phyloP scores from a whole-genome alignment of 352 stramenopile genomes.

The Phytophthora pluvialis region DNA sequence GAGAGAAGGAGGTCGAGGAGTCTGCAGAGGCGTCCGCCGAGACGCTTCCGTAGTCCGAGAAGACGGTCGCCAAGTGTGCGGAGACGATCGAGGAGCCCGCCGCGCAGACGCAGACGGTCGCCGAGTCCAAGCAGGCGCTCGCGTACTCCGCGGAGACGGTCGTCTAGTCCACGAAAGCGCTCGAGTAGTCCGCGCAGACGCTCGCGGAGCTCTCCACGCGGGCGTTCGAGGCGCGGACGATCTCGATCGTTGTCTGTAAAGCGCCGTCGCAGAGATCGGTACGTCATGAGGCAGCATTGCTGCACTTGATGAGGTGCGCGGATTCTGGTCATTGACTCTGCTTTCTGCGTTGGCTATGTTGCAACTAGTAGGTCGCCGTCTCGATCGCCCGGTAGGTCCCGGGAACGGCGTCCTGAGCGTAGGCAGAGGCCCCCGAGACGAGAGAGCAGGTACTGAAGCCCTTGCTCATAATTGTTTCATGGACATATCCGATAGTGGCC shows the following conservation, averaged over 20 bases:
- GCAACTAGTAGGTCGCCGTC: slow-evolving; percentile 38
- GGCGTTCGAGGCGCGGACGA: slow-evolving; percentile 22
- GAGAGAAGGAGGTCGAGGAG: slow-evolving; percentile 27
- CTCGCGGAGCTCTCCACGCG: slow-evolving; percentile 27
- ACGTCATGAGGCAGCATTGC: background rate
- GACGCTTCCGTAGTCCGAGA: slow-evolving; percentile 22
- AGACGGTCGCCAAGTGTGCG: slow-evolving; percentile 27
- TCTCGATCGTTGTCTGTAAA: slow-evolving; percentile 38
- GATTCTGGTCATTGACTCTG: background rate
- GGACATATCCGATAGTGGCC: background rate
- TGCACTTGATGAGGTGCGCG: background rate
- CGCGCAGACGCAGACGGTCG: slow-evolving; percentile 21
- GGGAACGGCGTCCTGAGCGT: slow-evolving; percentile 19
- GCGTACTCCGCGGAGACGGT: slow-evolving; percentile 9
- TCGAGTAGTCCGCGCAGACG: slow-evolving; percentile 21
- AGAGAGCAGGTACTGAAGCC: slow-evolving; percentile 13
- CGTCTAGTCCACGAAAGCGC: slow-evolving; percentile 18
- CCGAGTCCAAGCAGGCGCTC: slow-evolving; percentile 15
- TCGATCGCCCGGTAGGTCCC: slow-evolving; percentile 27
- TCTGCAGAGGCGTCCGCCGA: slow-evolving; percentile 17
- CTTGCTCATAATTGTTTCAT: background rate
- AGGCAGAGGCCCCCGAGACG: slow-evolving; percentile 15
- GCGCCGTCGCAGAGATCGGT: slow-evolving; percentile 30
- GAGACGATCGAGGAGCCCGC: slow-evolving; percentile 18
- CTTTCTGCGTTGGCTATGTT: background rate